Conservation (phyloP, 2,329 filamentous ascomycete species). For the Diaporthe amygdali region DNA sequence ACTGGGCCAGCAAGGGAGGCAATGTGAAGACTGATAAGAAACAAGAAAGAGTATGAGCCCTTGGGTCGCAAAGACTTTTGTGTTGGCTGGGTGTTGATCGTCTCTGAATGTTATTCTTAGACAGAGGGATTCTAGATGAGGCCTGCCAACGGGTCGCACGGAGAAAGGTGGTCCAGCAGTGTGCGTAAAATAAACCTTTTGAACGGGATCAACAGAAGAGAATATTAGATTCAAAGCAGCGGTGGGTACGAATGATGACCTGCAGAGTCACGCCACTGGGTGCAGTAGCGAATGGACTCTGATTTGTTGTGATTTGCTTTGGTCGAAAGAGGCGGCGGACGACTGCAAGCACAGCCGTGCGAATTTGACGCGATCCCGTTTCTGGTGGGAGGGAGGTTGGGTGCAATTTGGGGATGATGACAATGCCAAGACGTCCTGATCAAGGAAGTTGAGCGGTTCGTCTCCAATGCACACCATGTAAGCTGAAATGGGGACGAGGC, state of each 20-base stretch:
- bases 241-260: constrained; percentile 1
- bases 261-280: constrained; percentile 8
- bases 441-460: constrained; percentile 17
- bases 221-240: background rate
- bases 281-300: background rate
- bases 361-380: constrained; percentile 13
- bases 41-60: background rate
- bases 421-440: constrained; percentile 11
- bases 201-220: constrained; percentile 7
- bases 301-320: constrained; percentile 1
- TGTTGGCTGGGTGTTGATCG: background rate
- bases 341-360: constrained; percentile 13
- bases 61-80: background rate
- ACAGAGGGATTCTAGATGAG: constrained; percentile 1
- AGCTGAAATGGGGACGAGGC: background rate
- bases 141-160: constrained; percentile 1
- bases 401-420: constrained; percentile 14
- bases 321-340: constrained; percentile 5
- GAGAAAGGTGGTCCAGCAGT: background rate
- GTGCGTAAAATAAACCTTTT: background rate
- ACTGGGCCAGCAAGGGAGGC: background rate
- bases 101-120: constrained; percentile 14
- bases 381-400: constrained; percentile 12
- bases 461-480: background rate
- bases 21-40: background rate